These are phyloP conservation scores for Talaromyces trachyspermus DNA, from an alignment of 495 filamentous ascomycete genomes.

Conservation along the genomic window DNA sequence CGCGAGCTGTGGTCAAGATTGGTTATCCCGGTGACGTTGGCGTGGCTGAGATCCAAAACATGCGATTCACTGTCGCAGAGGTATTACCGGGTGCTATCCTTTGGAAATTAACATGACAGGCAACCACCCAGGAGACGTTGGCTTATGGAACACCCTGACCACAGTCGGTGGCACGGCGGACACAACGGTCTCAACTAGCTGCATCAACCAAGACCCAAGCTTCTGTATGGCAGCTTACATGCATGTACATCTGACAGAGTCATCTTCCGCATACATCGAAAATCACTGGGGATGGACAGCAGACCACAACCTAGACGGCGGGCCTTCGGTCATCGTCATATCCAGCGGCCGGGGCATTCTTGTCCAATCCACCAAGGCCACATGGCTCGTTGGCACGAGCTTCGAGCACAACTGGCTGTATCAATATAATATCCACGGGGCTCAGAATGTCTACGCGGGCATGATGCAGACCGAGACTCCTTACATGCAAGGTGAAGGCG, in stretches of 20 bases:
- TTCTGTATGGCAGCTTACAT: constrained; percentile 35
- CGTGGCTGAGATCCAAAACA: constrained; percentile 45
- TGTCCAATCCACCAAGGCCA: constrained; percentile 21
- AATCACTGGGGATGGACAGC: constrained; percentile 42
- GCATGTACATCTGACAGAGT: constrained; percentile 31
- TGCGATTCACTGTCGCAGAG: constrained; percentile 38
- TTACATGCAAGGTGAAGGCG: constrained; percentile 22
- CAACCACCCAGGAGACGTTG: constrained; percentile 34
- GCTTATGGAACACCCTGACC: constrained; percentile 38
- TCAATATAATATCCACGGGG: constrained; percentile 25
- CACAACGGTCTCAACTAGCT: constrained; percentile 19
- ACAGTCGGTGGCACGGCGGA: constrained; percentile 37
- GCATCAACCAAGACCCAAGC: constrained; percentile 17
- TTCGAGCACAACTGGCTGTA: constrained; percentile 32
- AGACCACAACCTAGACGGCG: constrained; percentile 30
- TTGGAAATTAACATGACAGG: constrained; percentile 38
- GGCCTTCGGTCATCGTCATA: constrained; percentile 17
- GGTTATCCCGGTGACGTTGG: constrained; percentile 44
- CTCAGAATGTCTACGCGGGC: constrained; percentile 26
- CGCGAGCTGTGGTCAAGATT: constrained; percentile 46
- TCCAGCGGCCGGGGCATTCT: constrained; percentile 32
- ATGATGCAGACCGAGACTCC: constrained; percentile 27
- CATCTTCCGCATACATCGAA: constrained; percentile 38
- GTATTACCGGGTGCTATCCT: constrained; percentile 31
- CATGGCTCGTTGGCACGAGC: constrained; percentile 18